Percentiles rank a stretch among this genome's conserved stretches.
These are phyloP conservation scores for Nannochloris sp. DNA, from an alignment of 139 green algal genomes.

Conservation along the genomic window DNA sequence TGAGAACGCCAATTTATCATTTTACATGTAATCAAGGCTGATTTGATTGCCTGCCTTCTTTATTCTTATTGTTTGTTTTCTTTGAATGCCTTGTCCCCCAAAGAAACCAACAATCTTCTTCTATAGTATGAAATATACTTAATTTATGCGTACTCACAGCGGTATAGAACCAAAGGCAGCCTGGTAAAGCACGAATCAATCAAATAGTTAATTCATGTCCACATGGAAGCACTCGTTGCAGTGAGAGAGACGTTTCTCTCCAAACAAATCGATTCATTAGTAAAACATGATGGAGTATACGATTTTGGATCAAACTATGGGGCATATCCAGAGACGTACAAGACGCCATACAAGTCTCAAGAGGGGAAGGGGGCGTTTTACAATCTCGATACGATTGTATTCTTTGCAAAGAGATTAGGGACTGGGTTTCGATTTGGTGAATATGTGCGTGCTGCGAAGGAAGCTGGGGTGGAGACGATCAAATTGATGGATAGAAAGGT, in stretches of 20 bases:
- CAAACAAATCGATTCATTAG: not conserved
- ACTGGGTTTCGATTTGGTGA: slow-evolving; percentile 14
- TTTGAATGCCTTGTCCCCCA: too few species aligned
- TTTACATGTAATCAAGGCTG: too few species aligned
- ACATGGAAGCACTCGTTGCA: too few species aligned
- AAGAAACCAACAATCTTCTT: too few species aligned
- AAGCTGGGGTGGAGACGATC: slow-evolving; percentile 7
- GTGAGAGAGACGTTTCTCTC: not conserved
- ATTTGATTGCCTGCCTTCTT: too few species aligned
- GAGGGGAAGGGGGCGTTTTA: slow-evolving; percentile 34
- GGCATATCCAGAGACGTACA: slow-evolving; percentile 9
- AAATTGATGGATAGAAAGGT: slow-evolving; percentile 22
- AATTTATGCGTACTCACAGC: too few species aligned
- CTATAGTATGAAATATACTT: too few species aligned
- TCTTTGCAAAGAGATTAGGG: slow-evolving; percentile 15
- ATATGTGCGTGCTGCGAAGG: slow-evolving; percentile 17
- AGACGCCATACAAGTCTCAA: slow-evolving; percentile 31
- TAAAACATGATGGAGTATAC: not conserved
- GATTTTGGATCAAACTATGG: slow-evolving; percentile 19
- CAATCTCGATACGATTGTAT: slow-evolving; percentile 22
- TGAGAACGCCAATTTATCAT: too few species aligned
- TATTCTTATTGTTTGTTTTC: too few species aligned
- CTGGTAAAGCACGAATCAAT: too few species aligned
- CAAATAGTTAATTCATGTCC: too few species aligned
- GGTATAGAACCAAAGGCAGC: too few species aligned